Evolutionary conservation across 441 rosid genomes (phyloP).

Genomic region (Macaranga tanarius): DNA sequence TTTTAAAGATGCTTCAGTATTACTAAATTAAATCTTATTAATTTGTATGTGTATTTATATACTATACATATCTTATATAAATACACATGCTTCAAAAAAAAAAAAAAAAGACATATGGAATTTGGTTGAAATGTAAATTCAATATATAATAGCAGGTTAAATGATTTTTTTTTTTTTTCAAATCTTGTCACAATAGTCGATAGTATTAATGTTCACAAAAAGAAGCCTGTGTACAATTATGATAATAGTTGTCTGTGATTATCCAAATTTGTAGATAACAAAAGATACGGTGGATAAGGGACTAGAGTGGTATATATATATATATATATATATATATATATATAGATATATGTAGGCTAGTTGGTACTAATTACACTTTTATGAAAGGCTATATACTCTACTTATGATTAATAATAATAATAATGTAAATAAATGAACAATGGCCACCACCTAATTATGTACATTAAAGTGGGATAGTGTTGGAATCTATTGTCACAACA

Average conservation of each 20-base stretch:
- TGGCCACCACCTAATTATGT: neutral
- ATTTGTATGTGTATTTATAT: no score
- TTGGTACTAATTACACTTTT: conserved; percentile 14
- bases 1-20: no score
- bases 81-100: no score
- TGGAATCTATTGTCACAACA: conserved; percentile 39
- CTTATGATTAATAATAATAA: neutral
- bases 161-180: no score
- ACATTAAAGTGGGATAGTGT: conserved; percentile 27
- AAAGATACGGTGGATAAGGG: conserved; percentile 32
- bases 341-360: neutral
- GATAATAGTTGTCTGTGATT: neutral
- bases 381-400: conserved; percentile 18
- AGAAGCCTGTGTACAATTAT: no score
- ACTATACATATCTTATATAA: no score
- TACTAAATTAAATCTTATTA: no score
- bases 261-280: neutral
- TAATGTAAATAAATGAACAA: neutral
- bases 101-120: no score
- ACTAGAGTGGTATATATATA: conserved; percentile 7
- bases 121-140: no score
- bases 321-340: neutral
- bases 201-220: no score
- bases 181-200: no score
- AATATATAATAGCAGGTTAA: no score